Conservation (phyloP, 2,329 filamentous ascomycete genomes). For the Sporothrix variecibatus region DNA sequence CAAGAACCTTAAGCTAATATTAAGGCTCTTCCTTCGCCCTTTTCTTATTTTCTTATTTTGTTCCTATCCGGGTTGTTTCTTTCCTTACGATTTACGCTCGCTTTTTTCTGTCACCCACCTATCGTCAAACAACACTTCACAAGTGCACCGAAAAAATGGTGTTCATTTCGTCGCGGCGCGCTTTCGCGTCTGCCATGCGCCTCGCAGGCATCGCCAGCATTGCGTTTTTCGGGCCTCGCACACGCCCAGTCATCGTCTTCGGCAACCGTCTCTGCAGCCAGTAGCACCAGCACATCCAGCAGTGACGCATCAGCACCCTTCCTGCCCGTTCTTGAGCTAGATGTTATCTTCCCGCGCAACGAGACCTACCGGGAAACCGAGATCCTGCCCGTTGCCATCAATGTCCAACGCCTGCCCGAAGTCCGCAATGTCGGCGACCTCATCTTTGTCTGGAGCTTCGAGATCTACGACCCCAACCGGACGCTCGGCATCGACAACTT, state of each 20-base stretch:
- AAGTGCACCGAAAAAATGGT: not conserved
- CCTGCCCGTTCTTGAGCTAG: slow-evolving; percentile 19
- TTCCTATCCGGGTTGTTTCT: not conserved
- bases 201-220: slow-evolving; percentile 13
- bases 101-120: not conserved
- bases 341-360: slow-evolving; percentile 29
- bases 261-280: not conserved
- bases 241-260: not conserved
- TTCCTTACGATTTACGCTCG: not conserved
- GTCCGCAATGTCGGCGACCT: not conserved
- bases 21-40: not conserved
- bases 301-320: not conserved
- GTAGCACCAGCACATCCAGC: not conserved
- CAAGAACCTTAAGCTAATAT: not conserved
- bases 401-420: slow-evolving; percentile 20
- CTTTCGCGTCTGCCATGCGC: not conserved
- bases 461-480: not conserved
- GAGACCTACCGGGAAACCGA: slow-evolving; percentile 27
- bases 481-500: not conserved
- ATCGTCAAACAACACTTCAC: not conserved
- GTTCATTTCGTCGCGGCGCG: not conserved
- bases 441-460: slow-evolving; percentile 12
- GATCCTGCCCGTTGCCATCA: slow-evolving; percentile 25
- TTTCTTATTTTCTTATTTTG: not conserved
- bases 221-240: not conserved